Percentiles rank a stretch among this genome's conserved stretches.
phyloP scores from a whole-genome alignment of 2,329 filamentous ascomycete genomes.

The Xylariomycetidae sp. region DNA sequence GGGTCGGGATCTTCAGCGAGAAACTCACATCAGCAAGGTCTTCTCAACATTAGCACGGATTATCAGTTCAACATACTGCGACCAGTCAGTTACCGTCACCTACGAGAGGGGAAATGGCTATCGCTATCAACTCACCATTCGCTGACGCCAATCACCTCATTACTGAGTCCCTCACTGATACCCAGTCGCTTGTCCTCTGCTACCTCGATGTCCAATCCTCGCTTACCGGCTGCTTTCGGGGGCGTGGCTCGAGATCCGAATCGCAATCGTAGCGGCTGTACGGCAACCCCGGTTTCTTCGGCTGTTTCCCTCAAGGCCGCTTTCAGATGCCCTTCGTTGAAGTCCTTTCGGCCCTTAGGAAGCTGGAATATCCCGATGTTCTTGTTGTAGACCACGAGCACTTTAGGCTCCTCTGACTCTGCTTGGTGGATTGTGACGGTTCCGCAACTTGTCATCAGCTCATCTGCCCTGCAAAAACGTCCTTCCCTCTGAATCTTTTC shows the following conservation, averaged over 20 bases:
- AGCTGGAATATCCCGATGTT: slow-evolving; percentile 38
- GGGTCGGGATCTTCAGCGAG: slow-evolving; percentile 23
- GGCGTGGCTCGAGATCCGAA: slow-evolving; percentile 38
- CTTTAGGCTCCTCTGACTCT: slow-evolving; percentile 20
- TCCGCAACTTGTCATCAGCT: slow-evolving; percentile 40
- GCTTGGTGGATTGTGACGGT: slow-evolving; percentile 37
- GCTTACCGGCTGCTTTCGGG: too few relatives aligned
- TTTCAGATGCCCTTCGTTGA: slow-evolving; percentile 35
- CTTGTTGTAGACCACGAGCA: slow-evolving; percentile 38
- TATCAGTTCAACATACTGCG: slow-evolving; percentile 15
- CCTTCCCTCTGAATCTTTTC: slow-evolving; percentile 22
- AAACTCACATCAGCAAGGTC: slow-evolving; percentile 7
- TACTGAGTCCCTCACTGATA: slow-evolving; percentile 21
- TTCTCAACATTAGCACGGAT: slow-evolving; percentile 1
- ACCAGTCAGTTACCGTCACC: not conserved
- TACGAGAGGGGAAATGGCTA: not conserved
- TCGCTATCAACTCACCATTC: slow-evolving; percentile 20
- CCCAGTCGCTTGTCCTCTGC: slow-evolving; percentile 19
- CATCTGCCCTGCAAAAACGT: slow-evolving; percentile 33
- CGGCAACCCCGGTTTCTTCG: slow-evolving; percentile 41
- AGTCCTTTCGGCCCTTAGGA: slow-evolving; percentile 43
- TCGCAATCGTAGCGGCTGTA: slow-evolving; percentile 31
- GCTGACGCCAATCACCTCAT: slow-evolving; percentile 23
- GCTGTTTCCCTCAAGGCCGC: slow-evolving; percentile 41
- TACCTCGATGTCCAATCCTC: too few relatives aligned